Evolutionary conservation across 495 filamentous ascomycete species (phyloP).

Genomic region (Tirmania nivea): DNA sequence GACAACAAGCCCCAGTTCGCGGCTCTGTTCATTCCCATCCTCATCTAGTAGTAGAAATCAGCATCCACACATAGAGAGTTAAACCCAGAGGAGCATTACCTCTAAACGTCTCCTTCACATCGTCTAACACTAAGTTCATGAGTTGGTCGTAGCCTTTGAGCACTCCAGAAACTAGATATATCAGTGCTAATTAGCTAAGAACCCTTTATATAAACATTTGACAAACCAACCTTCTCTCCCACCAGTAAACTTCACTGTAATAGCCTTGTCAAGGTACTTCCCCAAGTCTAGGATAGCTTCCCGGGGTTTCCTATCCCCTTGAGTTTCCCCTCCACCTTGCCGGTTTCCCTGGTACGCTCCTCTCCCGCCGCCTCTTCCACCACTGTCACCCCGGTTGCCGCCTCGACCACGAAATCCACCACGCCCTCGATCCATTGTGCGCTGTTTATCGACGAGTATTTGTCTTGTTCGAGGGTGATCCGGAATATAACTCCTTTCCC

Average conservation of each 20-base stretch:
- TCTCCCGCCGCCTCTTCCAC: conserved; percentile 22
- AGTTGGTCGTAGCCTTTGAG: conserved; percentile 91
- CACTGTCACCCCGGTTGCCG: conserved; percentile 26
- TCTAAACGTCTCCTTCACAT: conserved; percentile 71
- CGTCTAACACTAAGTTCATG: conserved; percentile 93
- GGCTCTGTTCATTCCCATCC: conserved; percentile 65
- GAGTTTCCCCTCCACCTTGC: conserved; percentile 22
- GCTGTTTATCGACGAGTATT: neutral
- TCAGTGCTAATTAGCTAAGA: neutral
- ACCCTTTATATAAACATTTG: neutral
- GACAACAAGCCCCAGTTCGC: conserved; percentile 73
- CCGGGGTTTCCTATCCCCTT: conserved; percentile 71
- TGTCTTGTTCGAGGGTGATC: no score
- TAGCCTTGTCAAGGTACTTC: conserved; percentile 91
- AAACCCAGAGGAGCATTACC: conserved; percentile 27
- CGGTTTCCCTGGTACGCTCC: conserved; percentile 28
- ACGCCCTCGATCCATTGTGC: conserved; percentile 14
- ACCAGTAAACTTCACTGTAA: conserved; percentile 89
- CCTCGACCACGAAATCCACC: conserved; percentile 17
- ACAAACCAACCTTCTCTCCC: conserved; percentile 58
- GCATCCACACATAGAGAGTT: neutral
- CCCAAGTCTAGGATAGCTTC: conserved; percentile 89
- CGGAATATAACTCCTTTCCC: no score
- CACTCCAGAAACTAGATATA: conserved; percentile 46
- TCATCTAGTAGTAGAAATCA: conserved; percentile 40